phyloP scores from a whole-genome alignment of 139 green algal genomes.

The Chlorella sp. region DNA sequence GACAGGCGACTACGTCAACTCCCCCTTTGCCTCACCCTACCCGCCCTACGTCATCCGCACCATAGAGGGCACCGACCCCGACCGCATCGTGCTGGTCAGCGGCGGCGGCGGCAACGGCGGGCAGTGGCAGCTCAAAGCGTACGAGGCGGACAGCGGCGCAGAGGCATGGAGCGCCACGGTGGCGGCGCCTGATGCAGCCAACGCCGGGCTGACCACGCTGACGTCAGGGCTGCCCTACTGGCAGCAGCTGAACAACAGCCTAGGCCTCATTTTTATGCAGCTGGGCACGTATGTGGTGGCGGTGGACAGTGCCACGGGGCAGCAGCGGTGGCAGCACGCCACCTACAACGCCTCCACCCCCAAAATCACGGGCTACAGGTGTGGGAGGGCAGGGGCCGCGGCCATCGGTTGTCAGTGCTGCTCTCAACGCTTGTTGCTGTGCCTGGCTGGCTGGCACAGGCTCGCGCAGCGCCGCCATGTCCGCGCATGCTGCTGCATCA shows the following conservation, averaged over 20 bases:
- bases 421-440: too few relatives aligned
- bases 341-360: slow-evolving; percentile 28
- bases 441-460: too few relatives aligned
- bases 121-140: not conserved
- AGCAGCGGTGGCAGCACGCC: slow-evolving; percentile 21
- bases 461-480: too few relatives aligned
- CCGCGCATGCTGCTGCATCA: too few relatives aligned
- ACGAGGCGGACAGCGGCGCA: not conserved
- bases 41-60: slow-evolving; percentile 1
- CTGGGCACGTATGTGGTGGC: slow-evolving; percentile 13
- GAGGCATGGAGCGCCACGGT: not conserved
- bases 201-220: not conserved
- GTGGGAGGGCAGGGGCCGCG: not conserved
- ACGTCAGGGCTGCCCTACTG: not conserved
- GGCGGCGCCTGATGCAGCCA: not conserved
- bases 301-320: not conserved
- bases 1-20: slow-evolving; percentile 20
- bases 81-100: not conserved
- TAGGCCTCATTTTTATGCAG: slow-evolving; percentile 10
- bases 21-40: slow-evolving; percentile 3
- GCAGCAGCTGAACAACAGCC: slow-evolving; percentile 14
- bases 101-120: slow-evolving; percentile 2
- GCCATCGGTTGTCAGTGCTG: too few relatives aligned
- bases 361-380: slow-evolving; percentile 27
- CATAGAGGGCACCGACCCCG: not conserved